A percentile compares a stretch with the other conserved stretches of the same genome.
Evolutionary conservation across 2,329 filamentous ascomycete species (phyloP).

Genomic region (Lachnellula suecica): DNA sequence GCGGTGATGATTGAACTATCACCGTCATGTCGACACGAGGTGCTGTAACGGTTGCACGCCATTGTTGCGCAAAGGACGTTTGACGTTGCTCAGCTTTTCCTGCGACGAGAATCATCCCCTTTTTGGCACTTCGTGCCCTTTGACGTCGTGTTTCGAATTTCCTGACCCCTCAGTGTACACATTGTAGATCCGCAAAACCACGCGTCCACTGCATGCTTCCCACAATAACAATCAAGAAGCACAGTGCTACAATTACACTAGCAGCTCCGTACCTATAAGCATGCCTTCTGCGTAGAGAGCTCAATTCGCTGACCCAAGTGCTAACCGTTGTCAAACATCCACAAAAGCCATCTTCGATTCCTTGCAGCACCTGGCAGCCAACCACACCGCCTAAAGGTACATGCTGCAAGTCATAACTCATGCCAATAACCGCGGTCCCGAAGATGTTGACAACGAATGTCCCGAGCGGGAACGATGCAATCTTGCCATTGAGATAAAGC

Average conservation of each 20-base stretch:
- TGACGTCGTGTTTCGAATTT: too few relatives aligned
- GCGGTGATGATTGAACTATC: too few relatives aligned
- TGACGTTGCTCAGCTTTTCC: too few relatives aligned
- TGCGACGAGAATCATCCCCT: too few relatives aligned
- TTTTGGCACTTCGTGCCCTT: too few relatives aligned
- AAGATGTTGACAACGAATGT: slow-evolving; percentile 82
- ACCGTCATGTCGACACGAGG: too few relatives aligned
- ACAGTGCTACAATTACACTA: slow-evolving; percentile 60
- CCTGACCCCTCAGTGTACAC: slow-evolving; percentile 20
- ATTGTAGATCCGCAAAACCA: slow-evolving; percentile 45
- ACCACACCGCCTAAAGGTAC: slow-evolving; percentile 51
- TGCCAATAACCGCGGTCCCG: slow-evolving; percentile 72
- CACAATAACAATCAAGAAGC: slow-evolving; percentile 67
- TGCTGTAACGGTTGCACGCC: too few relatives aligned
- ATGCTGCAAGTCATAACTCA: slow-evolving; percentile 79
- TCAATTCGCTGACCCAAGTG: slow-evolving; percentile 64
- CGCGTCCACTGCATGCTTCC: slow-evolving; percentile 71
- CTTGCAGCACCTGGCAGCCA: slow-evolving; percentile 68
- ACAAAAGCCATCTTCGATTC: slow-evolving; percentile 67
- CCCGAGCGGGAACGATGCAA: slow-evolving; percentile 74
- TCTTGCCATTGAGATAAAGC: slow-evolving; percentile 65
- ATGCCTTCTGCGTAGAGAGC: slow-evolving; percentile 49
- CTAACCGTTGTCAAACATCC: slow-evolving; percentile 66
- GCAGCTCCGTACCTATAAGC: slow-evolving; percentile 67
- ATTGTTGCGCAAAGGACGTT: too few relatives aligned